Evolutionary conservation across 148 eudicot genomes (phyloP), one percentile per base, ranked within the genome.

Genomic region (Euryodendron excelsum): DNA sequence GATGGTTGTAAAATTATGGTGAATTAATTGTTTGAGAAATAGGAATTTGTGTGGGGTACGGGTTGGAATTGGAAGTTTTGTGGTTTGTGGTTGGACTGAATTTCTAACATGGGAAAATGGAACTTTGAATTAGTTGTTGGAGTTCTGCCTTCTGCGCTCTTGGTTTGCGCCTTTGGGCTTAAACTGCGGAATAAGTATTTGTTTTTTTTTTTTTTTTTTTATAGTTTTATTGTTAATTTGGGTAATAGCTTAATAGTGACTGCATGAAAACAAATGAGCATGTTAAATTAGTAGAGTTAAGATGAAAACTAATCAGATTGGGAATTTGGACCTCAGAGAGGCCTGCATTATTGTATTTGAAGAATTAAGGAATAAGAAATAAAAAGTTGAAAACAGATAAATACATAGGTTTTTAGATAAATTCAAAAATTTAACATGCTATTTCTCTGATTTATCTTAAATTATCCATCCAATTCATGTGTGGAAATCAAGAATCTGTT

Each of bases 141-240:
- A n/a, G n/a, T n/a, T n/a, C n/a, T n/a, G 30, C 25, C 3, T 39
- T 12, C 13, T 23, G 30, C 34, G 12, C 12, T 10, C 2, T 23
- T 50, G 71, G 61, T 33, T 76, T 76, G 39, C 50, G 47, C 63
- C n/a, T n/a, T n/a, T n/a, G n/a, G n/a, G n/a, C n/a, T n/a, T n/a
- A n/a, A n/a, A n/a, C n/a, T n/a, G n/a, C 7, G 73, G 39, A 50
- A 28, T 13, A 14, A 27, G 3, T 31, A 0, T 1, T 15, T 31
- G 3, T 0, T 62, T 12, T 47, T 23, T 37, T 25, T 7, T 20
- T 41, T 68, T 39, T 68, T 33, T 14, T 11, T 63, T 31, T 63
- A 17, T 61, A 10, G 68, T 37, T 60, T 25, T 12, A 47, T 71
- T 52, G 52, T 1, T 21, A 28, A 72, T 53, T 72, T 33, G 41